Percentiles rank a stretch among this genome's conserved stretches.
phyloP scores from a whole-genome alignment of 2,329 filamentous ascomycete species.

The Phaeomoniella chlamydospora region DNA sequence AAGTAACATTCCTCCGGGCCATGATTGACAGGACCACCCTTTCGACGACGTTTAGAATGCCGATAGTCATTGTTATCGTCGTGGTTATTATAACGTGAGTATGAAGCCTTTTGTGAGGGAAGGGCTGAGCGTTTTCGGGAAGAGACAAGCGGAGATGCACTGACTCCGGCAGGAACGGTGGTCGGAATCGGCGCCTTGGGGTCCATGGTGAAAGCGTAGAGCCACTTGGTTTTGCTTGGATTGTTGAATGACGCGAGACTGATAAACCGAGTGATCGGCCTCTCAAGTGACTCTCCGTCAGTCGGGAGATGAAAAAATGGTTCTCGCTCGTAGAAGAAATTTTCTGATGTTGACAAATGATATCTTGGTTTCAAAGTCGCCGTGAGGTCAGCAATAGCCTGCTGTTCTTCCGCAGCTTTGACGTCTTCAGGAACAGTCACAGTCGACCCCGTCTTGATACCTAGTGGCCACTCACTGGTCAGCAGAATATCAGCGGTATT shows the following conservation, averaged over 20 bases:
- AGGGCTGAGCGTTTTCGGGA: constrained; percentile 42
- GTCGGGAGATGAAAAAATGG: constrained; percentile 63
- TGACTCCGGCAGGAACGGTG: constrained; percentile 54
- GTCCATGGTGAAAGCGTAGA: constrained; percentile 53
- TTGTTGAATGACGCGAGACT: constrained; percentile 73
- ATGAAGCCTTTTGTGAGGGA: constrained; percentile 18
- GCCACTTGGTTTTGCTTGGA: constrained; percentile 52
- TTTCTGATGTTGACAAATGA: constrained; percentile 60
- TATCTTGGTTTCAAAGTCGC: constrained; percentile 75
- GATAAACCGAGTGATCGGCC: constrained; percentile 71
- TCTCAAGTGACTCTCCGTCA: constrained; percentile 37
- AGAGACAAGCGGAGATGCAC: constrained; percentile 54
- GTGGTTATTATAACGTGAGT: constrained; percentile 15
- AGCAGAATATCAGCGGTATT: constrained; percentile 75
- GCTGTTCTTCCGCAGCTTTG: constrained; percentile 35
- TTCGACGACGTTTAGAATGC: constrained; percentile 29
- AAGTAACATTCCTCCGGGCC: constrained; percentile 83
- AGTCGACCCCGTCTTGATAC: constrained; percentile 55
- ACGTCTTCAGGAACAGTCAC: constrained; percentile 39
- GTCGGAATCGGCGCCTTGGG: constrained; percentile 43
- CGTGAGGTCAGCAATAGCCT: constrained; percentile 65
- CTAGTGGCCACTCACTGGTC: constrained; percentile 72
- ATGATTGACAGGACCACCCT: constrained; percentile 33
- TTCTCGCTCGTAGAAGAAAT: constrained; percentile 77
- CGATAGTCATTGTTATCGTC: constrained; percentile 24